Percentiles rank a stretch among this genome's conserved stretches.
Evolutionary conservation across 139 green algal species (phyloP).

Genomic region (Microglena sp.): DNA sequence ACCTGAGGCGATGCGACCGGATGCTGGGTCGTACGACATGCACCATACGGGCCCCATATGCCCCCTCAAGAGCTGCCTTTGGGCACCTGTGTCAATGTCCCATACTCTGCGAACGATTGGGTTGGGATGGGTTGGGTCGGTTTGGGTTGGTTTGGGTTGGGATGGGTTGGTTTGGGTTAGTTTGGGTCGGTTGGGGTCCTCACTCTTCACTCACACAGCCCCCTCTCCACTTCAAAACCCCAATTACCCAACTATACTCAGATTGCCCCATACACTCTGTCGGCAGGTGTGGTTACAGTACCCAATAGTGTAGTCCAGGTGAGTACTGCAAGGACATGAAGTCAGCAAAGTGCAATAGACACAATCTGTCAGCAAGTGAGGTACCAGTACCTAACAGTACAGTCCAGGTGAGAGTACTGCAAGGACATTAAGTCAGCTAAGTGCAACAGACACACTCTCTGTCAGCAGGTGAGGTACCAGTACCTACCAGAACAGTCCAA

Average conservation of each 20-base stretch:
- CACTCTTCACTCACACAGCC: too few species aligned
- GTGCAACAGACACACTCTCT: too few species aligned
- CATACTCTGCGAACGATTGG: constrained; percentile 7
- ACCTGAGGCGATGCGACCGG: constrained; percentile 6
- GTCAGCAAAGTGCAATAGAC: too few species aligned
- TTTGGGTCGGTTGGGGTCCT: too few species aligned
- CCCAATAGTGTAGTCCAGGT: background rate
- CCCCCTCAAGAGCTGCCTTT: constrained; percentile 4
- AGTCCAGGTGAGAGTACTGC: background rate
- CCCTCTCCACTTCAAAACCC: too few species aligned
- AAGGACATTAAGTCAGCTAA: too few species aligned
- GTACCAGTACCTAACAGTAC: background rate
- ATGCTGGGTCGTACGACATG: constrained; percentile 9
- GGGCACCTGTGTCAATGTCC: constrained; percentile 1
- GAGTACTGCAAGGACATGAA: background rate
- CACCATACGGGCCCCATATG: constrained; percentile 18
- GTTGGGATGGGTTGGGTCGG: background rate
- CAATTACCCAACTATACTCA: too few species aligned
- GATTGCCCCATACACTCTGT: background rate
- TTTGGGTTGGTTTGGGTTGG: too few species aligned
- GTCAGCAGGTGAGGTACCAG: too few species aligned
- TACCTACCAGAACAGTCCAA: background rate
- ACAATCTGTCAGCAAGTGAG: too few species aligned
- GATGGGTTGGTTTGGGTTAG: too few species aligned
- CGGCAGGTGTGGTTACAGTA: background rate